Evolutionary conservation across 805 yeast species (phyloP).

Genomic region (Candida bentonensis): DNA sequence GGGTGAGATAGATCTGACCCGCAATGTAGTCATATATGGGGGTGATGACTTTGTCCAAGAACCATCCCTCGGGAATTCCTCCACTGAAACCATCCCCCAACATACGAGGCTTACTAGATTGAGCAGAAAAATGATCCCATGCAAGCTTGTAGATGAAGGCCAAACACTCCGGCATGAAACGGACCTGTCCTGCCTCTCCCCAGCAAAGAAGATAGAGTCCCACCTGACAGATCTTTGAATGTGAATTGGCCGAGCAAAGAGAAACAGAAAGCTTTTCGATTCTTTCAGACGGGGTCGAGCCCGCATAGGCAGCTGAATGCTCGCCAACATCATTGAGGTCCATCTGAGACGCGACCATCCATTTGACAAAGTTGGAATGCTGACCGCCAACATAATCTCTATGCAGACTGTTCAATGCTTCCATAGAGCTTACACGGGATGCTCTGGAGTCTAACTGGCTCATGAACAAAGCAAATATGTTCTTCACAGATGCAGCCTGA

Average conservation of each 20-base stretch:
- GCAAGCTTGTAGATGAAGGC: constrained; percentile 79
- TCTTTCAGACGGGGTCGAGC: not conserved
- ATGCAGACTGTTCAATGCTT: constrained; percentile 48
- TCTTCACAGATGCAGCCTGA: constrained; percentile 49
- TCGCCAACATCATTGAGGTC: constrained; percentile 38
- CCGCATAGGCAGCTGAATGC: constrained; percentile 19
- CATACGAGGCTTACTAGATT: constrained; percentile 10
- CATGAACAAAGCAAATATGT: constrained; percentile 55
- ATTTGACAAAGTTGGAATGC: constrained; percentile 52
- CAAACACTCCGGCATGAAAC: constrained; percentile 82
- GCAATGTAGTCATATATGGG: constrained; percentile 56
- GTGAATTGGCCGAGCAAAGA: not conserved
- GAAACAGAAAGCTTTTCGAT: not conserved
- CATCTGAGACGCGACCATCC: constrained; percentile 66
- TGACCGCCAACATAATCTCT: constrained; percentile 65
- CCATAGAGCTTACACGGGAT: constrained; percentile 42
- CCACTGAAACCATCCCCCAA: constrained; percentile 6
- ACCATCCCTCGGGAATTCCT: constrained; percentile 20
- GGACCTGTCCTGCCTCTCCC: constrained; percentile 81
- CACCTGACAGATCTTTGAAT: constrained; percentile 34
- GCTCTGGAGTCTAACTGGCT: constrained; percentile 54
- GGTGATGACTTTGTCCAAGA: constrained; percentile 52
- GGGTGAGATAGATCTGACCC: constrained; percentile 35
- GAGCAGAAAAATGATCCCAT: constrained; percentile 43
- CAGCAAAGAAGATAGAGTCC: constrained; percentile 62